Evolutionary conservation across 495 filamentous ascomycete genomes (phyloP), one percentile per base, ranked within the genome.

Genomic region (Daldinia vernicosa): DNA sequence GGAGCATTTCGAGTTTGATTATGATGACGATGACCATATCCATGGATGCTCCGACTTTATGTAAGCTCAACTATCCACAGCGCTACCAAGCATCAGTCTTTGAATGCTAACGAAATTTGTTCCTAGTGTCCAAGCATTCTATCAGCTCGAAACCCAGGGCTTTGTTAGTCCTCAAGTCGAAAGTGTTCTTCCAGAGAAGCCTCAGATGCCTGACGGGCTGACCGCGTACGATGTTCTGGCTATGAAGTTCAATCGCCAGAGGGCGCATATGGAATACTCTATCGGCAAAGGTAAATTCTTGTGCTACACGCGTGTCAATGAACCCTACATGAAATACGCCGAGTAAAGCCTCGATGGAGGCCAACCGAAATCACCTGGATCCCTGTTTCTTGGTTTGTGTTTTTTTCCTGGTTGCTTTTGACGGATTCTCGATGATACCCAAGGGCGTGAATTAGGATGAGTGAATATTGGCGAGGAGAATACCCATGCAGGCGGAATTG

Each of bases 21-120:
- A 28, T 17, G 6, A 53, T 7, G 2, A 0, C 5, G 8, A 61
- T 8, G 37, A 14, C 22, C 14, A 11, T 0, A 0, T 24, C 8
- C 28, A n/a, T 26, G 61, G 61, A 12, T 33, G 17, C 17, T 27
- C 37, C 2, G 61, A 64, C 19, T 64, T 64, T 11, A 9, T 56
- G 61, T 64, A 37, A 64, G 52, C 35, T 54, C 24, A 35, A 19
- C 24, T 14, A 7, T 24, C 43, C 24, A 47, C 43, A 12, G 15
- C 17, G 6, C 6, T 17, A 45, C 15, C 15, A 30, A 32, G 24
- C 15, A 47, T 9, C 14, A 12, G 17, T 4, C 11, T 15, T 12
- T 14, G 6, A 35, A 22, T 47, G 17, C 37, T 47, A 37, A 52
- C 33, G 4, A 14, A 0, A 62, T 9, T 52, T 1, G 6, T 12